Conservation (phyloP, 2,329 filamentous ascomycete species). For the Paracoccidioides brasiliensis region DNA sequence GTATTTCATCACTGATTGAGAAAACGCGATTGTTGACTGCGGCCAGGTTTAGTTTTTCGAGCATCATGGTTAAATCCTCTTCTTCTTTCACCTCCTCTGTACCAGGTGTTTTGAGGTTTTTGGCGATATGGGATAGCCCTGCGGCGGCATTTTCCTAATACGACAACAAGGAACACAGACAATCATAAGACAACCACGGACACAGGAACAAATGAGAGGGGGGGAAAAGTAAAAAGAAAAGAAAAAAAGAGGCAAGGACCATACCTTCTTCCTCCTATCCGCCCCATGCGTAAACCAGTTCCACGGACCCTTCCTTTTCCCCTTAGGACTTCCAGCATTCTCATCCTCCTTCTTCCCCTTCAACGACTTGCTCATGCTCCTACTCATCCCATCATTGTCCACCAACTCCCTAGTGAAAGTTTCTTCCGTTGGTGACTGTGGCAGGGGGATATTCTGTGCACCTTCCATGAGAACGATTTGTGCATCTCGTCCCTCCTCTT, state of each 20-base stretch:
- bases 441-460: conserved; percentile 38
- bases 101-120: conserved; percentile 16
- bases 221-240: not conserved
- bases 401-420: conserved; percentile 14
- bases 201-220: not conserved
- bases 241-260: not conserved
- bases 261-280: conserved; percentile 23
- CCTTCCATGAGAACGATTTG: conserved; percentile 34
- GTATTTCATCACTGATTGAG: conserved; percentile 69
- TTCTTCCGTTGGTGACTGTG: conserved; percentile 35
- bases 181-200: not conserved
- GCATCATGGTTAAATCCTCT: conserved; percentile 59
- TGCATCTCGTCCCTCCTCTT: conserved; percentile 27
- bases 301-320: conserved; percentile 27
- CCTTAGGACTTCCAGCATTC: conserved; percentile 13
- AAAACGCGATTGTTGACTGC: conserved; percentile 78
- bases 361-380: conserved; percentile 21
- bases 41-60: conserved; percentile 72
- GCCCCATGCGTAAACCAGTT: conserved; percentile 29
- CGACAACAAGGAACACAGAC: not conserved
- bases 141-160: conserved; percentile 19
- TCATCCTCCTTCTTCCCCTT: conserved; percentile 12
- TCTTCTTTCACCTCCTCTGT: conserved; percentile 40
- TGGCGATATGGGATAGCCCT: conserved; percentile 17
- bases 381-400: conserved; percentile 19